Percentiles rank a stretch among this genome's conserved stretches.
Conservation (phyloP, 176 grass and related monocot genomes). For the Eragrostis curvula region DNA sequence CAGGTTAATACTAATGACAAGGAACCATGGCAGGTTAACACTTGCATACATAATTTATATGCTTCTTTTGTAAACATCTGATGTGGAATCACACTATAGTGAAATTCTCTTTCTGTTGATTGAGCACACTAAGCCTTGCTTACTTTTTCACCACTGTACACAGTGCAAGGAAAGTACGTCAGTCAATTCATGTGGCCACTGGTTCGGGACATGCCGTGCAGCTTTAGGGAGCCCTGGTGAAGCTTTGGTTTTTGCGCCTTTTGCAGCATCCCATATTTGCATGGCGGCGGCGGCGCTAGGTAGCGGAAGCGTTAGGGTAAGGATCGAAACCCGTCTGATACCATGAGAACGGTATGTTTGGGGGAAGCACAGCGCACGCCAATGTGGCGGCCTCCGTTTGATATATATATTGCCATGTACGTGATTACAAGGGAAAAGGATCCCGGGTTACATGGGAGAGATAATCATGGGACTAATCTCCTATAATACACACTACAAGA, state of each 20-base stretch:
- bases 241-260: conserved; percentile 18
- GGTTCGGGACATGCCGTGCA: conserved; percentile 1
- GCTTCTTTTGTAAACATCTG: conserved; percentile 33
- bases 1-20: conserved; percentile 14
- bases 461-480: too few species aligned
- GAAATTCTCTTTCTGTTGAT: conserved; percentile 29
- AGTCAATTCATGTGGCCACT: conserved; percentile 4
- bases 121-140: neutral
- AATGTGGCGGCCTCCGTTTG: too few species aligned
- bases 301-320: too few species aligned
- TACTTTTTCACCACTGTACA: conserved; percentile 6
- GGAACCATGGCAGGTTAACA: conserved; percentile 4
- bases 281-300: too few species aligned
- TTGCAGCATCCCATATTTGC: neutral
- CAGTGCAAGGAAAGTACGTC: neutral
- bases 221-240: conserved; percentile 13
- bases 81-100: conserved; percentile 54
- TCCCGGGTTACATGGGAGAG: too few species aligned
- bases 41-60: conserved; percentile 21
- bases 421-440: too few species aligned
- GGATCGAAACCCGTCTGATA: too few species aligned
- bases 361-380: too few species aligned
- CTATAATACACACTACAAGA: too few species aligned
- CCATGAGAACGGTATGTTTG: too few species aligned
- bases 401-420: too few species aligned